Conservation (phyloP, 78 protist species). For the Isochrysis galbana region DNA sequence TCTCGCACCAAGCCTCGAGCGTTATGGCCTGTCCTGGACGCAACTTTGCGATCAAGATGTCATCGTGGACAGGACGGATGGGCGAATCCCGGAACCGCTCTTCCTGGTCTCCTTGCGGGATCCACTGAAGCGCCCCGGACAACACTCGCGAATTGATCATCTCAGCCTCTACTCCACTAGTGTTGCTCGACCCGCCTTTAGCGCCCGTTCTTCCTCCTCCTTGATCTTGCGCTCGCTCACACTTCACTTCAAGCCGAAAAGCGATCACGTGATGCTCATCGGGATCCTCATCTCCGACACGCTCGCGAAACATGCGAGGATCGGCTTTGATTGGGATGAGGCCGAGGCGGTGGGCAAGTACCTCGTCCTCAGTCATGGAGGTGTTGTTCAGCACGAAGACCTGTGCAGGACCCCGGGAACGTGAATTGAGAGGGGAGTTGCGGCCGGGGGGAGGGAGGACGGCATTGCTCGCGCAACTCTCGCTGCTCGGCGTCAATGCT, state of each 20-base stretch:
- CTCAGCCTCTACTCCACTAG: no score
- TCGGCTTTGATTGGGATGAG: slow-evolving; percentile 83
- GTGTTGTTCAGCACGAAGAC: slow-evolving; percentile 80
- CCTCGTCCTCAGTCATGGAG: slow-evolving; percentile 89
- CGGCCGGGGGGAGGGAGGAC: no score
- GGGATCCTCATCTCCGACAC: not conserved
- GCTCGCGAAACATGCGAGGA: slow-evolving; percentile 64
- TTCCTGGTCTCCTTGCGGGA: slow-evolving; percentile 79
- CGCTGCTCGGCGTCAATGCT: no score
- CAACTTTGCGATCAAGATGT: slow-evolving; percentile 85
- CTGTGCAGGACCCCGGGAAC: no score
- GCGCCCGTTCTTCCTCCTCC: no score
- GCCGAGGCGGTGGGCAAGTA: slow-evolving; percentile 75
- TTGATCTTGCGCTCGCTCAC: no score
- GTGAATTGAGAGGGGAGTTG: no score
- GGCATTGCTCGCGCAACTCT: no score
- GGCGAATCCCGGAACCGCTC: slow-evolving; percentile 54
- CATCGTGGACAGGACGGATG: slow-evolving; percentile 76
- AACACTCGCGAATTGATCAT: not conserved
- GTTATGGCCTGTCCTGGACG: slow-evolving; percentile 78
- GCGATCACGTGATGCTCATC: not conserved
- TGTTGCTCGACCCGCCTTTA: not conserved
- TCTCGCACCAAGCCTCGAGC: slow-evolving; percentile 54
- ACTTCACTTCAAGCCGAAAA: not conserved
- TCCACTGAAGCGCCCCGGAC: slow-evolving; percentile 60